Conservation (phyloP, 2,329 filamentous ascomycete species). For the Calonectria ilicicola region DNA sequence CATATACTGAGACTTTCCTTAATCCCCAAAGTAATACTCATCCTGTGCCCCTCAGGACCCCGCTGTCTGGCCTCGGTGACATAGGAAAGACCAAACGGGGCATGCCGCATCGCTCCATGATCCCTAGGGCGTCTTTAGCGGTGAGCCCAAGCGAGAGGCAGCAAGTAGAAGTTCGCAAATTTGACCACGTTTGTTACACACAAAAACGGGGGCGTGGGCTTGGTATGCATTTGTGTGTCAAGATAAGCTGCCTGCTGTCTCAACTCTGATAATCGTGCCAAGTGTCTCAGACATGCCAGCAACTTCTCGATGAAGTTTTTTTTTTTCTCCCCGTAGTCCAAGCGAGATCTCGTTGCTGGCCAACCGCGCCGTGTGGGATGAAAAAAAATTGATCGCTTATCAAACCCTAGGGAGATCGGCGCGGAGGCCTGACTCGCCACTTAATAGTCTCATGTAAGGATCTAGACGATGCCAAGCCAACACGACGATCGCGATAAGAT, state of each 20-base stretch:
- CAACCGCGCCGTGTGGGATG: neutral
- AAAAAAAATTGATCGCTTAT: conserved; percentile 7
- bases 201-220: conserved; percentile 3
- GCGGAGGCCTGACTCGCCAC: conserved; percentile 7
- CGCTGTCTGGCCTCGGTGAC: neutral
- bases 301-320: neutral
- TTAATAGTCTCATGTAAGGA: neutral
- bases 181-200: neutral
- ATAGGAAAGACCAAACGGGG: neutral
- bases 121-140: neutral
- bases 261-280: neutral
- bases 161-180: conserved; percentile 9
- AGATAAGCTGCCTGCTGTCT: conserved; percentile 16
- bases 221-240: neutral
- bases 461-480: neutral
- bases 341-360: neutral
- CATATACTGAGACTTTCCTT: neutral
- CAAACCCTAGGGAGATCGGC: conserved; percentile 10
- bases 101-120: neutral
- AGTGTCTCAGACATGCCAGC: conserved; percentile 18
- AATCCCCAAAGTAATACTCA: neutral
- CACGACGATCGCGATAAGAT: conserved; percentile 23
- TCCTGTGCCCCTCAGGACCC: neutral
- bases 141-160: neutral
- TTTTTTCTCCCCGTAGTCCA: neutral